These are phyloP conservation scores for Phytophthora multivora DNA, from an alignment of 352 stramenopile species.

Conservation along the genomic window DNA sequence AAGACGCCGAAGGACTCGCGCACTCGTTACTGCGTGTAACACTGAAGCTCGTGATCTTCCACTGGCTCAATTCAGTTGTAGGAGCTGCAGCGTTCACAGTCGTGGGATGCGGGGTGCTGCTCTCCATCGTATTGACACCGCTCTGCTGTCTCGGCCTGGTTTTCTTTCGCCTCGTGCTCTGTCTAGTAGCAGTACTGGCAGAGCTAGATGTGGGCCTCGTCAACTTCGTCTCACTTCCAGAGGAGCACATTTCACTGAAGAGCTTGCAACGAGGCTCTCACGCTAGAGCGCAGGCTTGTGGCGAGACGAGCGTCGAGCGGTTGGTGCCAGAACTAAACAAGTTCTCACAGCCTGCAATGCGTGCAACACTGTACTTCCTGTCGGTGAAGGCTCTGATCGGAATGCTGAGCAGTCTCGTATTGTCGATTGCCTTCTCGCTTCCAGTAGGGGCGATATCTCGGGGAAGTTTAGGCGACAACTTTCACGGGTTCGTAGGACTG, in stretches of 20 bases:
- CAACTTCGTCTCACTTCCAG: constrained; percentile 65
- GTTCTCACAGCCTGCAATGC: constrained; percentile 46
- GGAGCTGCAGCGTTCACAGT: constrained; percentile 48
- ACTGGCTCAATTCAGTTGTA: constrained; percentile 60
- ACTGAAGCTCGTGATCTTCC: constrained; percentile 64
- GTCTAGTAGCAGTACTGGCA: constrained; percentile 53
- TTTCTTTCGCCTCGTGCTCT: constrained; percentile 59
- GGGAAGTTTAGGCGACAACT: constrained; percentile 46
- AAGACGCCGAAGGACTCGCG: constrained; percentile 23
- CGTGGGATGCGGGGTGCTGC: constrained; percentile 38
- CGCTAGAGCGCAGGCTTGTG: constrained; percentile 44
- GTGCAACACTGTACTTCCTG: constrained; percentile 63
- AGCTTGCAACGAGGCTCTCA: constrained; percentile 35
- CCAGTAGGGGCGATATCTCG: constrained; percentile 43
- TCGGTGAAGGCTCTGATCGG: constrained; percentile 63
- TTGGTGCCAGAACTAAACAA: constrained; percentile 53
- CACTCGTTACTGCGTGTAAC: constrained; percentile 41
- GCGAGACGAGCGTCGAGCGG: constrained; percentile 42
- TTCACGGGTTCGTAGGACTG: constrained; percentile 41
- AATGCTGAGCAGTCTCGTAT: constrained; percentile 52
- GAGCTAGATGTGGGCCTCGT: constrained; percentile 62
- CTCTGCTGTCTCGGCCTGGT: constrained; percentile 62
- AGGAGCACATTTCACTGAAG: constrained; percentile 56
- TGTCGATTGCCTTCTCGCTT: constrained; percentile 62
- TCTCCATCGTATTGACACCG: constrained; percentile 51